Evolutionary conservation across 768 basidiomycete species (phyloP), one percentile per base, ranked within the genome.

Genomic region (Collybia sp.): DNA sequence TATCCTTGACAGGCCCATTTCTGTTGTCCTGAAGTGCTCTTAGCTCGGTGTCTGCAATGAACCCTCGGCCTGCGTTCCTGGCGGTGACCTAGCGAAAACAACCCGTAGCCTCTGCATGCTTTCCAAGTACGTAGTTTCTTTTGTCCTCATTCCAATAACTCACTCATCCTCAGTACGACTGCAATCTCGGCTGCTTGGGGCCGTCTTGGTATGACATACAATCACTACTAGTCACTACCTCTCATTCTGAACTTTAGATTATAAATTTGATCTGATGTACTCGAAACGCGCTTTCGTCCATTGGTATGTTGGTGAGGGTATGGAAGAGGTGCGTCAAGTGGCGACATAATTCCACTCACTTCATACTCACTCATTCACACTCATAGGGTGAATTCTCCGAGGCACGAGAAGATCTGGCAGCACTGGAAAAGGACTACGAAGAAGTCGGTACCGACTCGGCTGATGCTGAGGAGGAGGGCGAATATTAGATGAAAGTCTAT

Each of bases 301-400:
- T 65, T 88, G 92, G 93, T 95, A 94, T 60, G 94, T 96, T 52
- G 94, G 94, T 62, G 94, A 98, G 71, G 95, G 95, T 75, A 97
- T 98, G 95, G 95, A 97, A 65, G 95, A 98, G 76, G 80, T 60
- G 50, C 73, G 50, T 25, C 25, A 25, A 25, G 25, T 25, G 25
- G 3, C 25, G 25, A 25, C 25, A 25, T 25, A 3, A 30, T 64
- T 53, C 8, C 6, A 36, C n/a, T 5, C 30, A 16, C 11, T 31
- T 12, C 17, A 1, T 25, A 30, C 13, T 13, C 18, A 3, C 43
- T 42, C 45, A 13, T 34, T 46, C n/a, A n/a, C n/a, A n/a, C 3
- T 18, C 38, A 45, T n/a, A 81, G 74, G 95, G 95, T 68, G 95
- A 98, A 71, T 97, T 97, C 72, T 93, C 92, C 40, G 94, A 96